phyloP scores from a whole-genome alignment of 768 basidiomycete species.

The Amanita polypyramis region DNA sequence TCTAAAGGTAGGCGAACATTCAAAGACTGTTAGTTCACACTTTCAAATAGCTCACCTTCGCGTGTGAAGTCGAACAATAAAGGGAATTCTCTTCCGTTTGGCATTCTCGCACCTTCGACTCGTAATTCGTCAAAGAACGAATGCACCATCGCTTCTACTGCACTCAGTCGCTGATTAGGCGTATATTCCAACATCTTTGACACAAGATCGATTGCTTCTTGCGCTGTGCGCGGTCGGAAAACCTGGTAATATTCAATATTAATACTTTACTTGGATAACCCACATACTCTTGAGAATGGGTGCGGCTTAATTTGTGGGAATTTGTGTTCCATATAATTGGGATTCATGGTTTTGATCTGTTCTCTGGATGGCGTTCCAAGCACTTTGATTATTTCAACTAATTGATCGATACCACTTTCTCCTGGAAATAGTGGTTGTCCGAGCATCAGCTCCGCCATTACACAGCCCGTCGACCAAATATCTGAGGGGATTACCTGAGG shows the following conservation, averaged over 20 bases:
- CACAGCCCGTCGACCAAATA: slow-evolving; percentile 99
- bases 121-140: slow-evolving; percentile 97
- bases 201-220: slow-evolving; percentile 94
- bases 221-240: slow-evolving; percentile 93
- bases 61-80: slow-evolving; percentile 91
- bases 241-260: slow-evolving; percentile 43
- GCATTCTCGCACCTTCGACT: slow-evolving; percentile 85
- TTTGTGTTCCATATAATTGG: slow-evolving; percentile 99
- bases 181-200: slow-evolving; percentile 95
- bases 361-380: slow-evolving; percentile 96
- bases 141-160: slow-evolving; percentile 86
- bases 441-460: slow-evolving; percentile 99
- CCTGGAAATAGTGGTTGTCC: slow-evolving; percentile 99
- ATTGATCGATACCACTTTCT: slow-evolving; percentile 96
- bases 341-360: slow-evolving; percentile 99
- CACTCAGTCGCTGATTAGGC: slow-evolving; percentile 84
- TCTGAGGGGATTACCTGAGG: slow-evolving; percentile 36
- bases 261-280: slow-evolving; percentile 4
- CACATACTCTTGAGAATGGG: slow-evolving; percentile 85
- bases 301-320: slow-evolving; percentile 99
- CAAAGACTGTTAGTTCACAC: slow-evolving; percentile 3
- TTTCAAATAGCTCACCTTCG: slow-evolving; percentile 57
- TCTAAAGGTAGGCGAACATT: slow-evolving; percentile 42
- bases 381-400: slow-evolving; percentile 99
- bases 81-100: slow-evolving; percentile 95